A percentile compares a stretch with the other conserved stretches of the same genome.
phyloP scores from a whole-genome alignment of 2,329 filamentous ascomycete genomes.

The Pseudomassariella vexata region DNA sequence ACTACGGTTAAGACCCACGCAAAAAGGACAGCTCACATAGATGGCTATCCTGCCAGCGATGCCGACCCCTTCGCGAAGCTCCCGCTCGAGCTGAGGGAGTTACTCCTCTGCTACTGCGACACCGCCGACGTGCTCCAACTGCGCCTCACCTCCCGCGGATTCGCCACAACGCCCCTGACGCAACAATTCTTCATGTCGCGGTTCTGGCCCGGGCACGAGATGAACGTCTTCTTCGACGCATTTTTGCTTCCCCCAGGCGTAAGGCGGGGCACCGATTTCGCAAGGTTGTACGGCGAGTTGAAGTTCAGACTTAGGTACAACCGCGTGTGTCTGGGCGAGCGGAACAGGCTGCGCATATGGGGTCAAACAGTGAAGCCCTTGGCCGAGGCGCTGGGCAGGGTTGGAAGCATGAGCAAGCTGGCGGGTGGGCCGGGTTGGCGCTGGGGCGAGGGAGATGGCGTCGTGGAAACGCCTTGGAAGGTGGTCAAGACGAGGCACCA shows the following conservation, averaged over 20 bases:
- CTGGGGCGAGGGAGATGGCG: background rate
- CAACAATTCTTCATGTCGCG: constrained; percentile 18
- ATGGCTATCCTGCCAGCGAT: no score
- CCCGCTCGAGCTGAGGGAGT: constrained; percentile 15
- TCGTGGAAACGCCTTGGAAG: constrained; percentile 8
- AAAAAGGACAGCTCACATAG: no score
- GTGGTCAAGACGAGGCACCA: constrained; percentile 8
- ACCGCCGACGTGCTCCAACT: constrained; percentile 11
- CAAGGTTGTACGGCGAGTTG: constrained; percentile 12
- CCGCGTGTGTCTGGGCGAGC: constrained; percentile 14
- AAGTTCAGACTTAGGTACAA: constrained; percentile 10
- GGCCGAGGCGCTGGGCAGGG: constrained; percentile 9
- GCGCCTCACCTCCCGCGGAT: constrained; percentile 16
- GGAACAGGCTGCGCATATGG: constrained; percentile 18
- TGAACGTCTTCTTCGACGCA: constrained; percentile 16
- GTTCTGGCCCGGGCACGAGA: constrained; percentile 17
- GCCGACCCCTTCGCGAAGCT: constrained; percentile 14
- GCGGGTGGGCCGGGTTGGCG: constrained; percentile 10
- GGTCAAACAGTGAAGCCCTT: constrained; percentile 15
- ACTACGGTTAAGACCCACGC: no score
- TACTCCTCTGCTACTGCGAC: constrained; percentile 15
- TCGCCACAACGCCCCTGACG: constrained; percentile 13
- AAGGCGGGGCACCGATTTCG: constrained; percentile 14
- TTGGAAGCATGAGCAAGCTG: constrained; percentile 10
- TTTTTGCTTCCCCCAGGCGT: constrained; percentile 12